Base-by-base conservation (phyloP, 2,329 filamentous ascomycete genomes). In the Diaporthe amygdali region DNA sequence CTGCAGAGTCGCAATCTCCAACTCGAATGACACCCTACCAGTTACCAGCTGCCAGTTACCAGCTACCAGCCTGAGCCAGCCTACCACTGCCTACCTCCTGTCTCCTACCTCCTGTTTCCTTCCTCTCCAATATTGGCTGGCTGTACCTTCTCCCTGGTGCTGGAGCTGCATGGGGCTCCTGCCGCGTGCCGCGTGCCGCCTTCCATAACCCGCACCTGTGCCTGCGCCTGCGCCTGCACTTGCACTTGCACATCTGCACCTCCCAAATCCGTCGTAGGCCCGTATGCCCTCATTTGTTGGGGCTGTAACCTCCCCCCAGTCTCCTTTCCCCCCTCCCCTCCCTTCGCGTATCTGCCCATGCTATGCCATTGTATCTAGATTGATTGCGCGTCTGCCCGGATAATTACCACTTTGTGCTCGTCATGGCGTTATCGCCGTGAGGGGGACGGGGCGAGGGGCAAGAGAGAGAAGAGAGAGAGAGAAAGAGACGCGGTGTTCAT, bases 391-490 rank as follows among this genome's bases (percentile, higher is more conserved):
- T 63, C 56, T 63, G 10, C 37, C 37, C 37, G 37, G 10, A 12
- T 14, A 12, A 39, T 39, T 14, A 14, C 37, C 37, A 39, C 15
- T 39, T 8, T 39, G 37, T 39, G 37, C 39, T 12, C 56, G 56
- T 46, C 56, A 63, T 63, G 56, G 56, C 56, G 27, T 63, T 63
- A 63, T 47, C 56, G 56, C 56, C n/a, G n/a, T n/a, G n/a, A n/a
- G n/a, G n/a, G n/a, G n/a, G 56, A 63, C 17, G 39, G 56, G 25
- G 59, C 34, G 59, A 47, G 59, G 59, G 41, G 59, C 15, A 15
- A 56, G n/a, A n/a, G n/a, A 15, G 52, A 25, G 32, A 22, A 12
- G 32, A 17, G 52, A 56, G n/a, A 39, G 25, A 63, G 39, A n/a
- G 54, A 22, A 27, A 63, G 6, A 10, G 27, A n/a, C 7, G 56